Conservation (phyloP, 768 basidiomycete genomes). For the Naganishia vishniacii region DNA sequence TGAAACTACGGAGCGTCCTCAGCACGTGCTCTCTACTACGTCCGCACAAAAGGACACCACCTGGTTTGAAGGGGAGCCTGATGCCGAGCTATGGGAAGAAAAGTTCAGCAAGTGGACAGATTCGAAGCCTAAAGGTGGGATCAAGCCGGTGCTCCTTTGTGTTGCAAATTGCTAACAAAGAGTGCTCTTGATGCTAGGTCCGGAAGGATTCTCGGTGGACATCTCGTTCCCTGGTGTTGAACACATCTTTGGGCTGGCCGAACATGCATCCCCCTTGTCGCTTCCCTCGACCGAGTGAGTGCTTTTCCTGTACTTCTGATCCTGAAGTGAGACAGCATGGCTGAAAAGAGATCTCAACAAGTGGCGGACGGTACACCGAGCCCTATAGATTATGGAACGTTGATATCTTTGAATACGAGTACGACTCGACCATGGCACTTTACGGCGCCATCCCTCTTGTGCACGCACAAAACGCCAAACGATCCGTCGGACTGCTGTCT, state of each 20-base stretch:
- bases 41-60: conserved; percentile 34
- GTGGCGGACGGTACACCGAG: conserved; percentile 75
- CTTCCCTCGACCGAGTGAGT: conserved; percentile 66
- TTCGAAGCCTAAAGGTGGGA: conserved; percentile 84
- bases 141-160: neutral
- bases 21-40: conserved; percentile 51
- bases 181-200: conserved; percentile 57
- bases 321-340: neutral
- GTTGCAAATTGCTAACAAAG: neutral
- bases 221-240: conserved; percentile 86
- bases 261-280: conserved; percentile 84
- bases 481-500: conserved; percentile 86
- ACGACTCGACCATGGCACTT: conserved; percentile 59
- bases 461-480: conserved; percentile 81
- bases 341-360: too few species aligned
- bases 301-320: neutral
- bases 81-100: conserved; percentile 87
- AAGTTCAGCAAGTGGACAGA: conserved; percentile 80
- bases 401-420: conserved; percentile 93
- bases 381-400: conserved; percentile 92
- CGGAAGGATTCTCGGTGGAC: conserved; percentile 87
- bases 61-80: conserved; percentile 85
- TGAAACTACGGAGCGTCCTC: conserved; percentile 47
- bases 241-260: conserved; percentile 91
- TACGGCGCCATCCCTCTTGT: conserved; percentile 89